Conservation (phyloP, 2,329 filamentous ascomycete species). For the Ilyonectria destructans region DNA sequence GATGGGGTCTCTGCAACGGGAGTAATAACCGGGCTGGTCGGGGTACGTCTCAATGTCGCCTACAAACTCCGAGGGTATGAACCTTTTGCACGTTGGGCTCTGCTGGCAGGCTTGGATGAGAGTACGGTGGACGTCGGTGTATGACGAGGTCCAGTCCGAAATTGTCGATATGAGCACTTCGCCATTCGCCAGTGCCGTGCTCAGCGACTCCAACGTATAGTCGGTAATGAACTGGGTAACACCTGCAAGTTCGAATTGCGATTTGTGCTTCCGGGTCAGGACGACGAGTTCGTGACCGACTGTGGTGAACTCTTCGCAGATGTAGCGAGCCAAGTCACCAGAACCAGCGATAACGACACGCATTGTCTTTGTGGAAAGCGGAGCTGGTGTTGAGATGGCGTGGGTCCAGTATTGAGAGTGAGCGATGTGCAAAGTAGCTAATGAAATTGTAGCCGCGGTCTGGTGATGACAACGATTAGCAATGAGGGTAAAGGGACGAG, state of each 20-base stretch:
- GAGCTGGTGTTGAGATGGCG: background rate
- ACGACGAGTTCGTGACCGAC: conserved; percentile 10
- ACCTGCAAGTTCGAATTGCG: conserved; percentile 7
- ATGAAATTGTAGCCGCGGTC: background rate
- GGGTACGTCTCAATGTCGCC: conserved; percentile 8
- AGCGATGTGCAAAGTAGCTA: background rate
- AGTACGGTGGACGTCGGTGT: conserved; percentile 9
- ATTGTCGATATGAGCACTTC: conserved; percentile 26
- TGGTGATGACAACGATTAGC: background rate
- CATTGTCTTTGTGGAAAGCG: background rate
- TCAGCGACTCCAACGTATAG: conserved; percentile 12
- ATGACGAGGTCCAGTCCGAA: conserved; percentile 1
- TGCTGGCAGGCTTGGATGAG: conserved; percentile 22
- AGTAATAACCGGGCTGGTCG: conserved; percentile 25
- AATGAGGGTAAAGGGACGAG: background rate
- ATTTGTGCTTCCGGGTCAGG: conserved; percentile 21
- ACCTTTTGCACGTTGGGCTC: conserved; percentile 23
- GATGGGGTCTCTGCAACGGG: background rate
- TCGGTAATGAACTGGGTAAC: conserved; percentile 21
- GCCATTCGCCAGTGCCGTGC: conserved; percentile 1
- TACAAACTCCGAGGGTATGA: conserved; percentile 19
- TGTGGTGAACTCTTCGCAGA: conserved; percentile 25
- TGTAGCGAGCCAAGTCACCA: conserved; percentile 27
- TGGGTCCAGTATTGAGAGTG: background rate
- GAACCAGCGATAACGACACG: conserved; percentile 24